A percentile compares a stretch with the other conserved stretches of the same genome.
phyloP scores from a whole-genome alignment of 1,284 basidiomycete genomes.

The Irpex sp. region DNA sequence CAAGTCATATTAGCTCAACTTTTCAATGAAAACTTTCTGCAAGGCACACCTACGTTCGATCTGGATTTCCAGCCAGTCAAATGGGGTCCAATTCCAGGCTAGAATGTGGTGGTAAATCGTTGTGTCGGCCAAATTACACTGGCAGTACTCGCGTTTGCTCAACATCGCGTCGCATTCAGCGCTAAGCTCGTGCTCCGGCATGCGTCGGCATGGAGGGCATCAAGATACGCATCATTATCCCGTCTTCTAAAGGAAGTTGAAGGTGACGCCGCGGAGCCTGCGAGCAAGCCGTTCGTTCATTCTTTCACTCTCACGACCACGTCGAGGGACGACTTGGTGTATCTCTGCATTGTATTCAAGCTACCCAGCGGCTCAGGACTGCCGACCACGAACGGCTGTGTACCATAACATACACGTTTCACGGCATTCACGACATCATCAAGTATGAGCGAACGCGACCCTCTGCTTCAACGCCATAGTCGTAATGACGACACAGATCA shows the following conservation, averaged over 20 bases:
- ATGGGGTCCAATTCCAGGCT: background rate
- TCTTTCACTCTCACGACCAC: background rate
- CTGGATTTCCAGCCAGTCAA: too few relatives aligned
- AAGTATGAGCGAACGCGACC: slow-evolving; percentile 32
- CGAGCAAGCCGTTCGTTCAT: background rate
- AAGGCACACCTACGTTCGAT: background rate
- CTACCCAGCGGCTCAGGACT: background rate
- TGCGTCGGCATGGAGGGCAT: background rate
- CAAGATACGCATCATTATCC: background rate
- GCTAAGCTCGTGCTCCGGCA: background rate
- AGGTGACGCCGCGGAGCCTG: background rate
- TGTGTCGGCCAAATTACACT: too few relatives aligned
- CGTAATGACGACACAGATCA: background rate
- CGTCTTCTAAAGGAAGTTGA: background rate
- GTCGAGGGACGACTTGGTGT: background rate
- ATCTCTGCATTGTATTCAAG: background rate
- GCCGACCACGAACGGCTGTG: background rate
- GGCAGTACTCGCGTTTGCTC: background rate
- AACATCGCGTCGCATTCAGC: background rate
- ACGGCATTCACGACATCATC: background rate
- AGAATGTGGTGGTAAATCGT: background rate
- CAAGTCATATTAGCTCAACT: background rate
- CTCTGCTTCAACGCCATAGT: slow-evolving; percentile 27
- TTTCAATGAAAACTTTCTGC: background rate
- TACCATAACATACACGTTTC: background rate